A percentile compares a stretch with the other conserved stretches of the same genome.
Conservation (phyloP, 371 early-diverging fungal genomes). For the Mucor velutinosus region DNA sequence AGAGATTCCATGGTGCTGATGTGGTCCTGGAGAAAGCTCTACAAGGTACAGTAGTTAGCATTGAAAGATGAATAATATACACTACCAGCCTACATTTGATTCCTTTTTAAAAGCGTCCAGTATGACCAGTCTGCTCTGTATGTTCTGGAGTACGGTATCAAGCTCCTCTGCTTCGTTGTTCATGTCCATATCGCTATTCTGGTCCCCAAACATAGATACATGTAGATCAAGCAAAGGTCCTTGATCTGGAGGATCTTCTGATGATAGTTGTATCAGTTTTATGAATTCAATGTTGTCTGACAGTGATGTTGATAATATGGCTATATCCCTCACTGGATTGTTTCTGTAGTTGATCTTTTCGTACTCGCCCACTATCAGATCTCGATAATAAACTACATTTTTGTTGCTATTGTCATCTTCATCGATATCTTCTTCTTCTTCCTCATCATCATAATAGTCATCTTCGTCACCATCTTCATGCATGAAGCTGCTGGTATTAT, state of each 20-base stretch:
- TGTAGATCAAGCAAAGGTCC: slow-evolving; percentile 39
- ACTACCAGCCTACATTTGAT: neutral
- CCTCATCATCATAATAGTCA: slow-evolving; percentile 4
- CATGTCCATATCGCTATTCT: slow-evolving; percentile 14
- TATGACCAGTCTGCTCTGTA: slow-evolving; percentile 6
- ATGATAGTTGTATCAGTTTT: slow-evolving; percentile 15
- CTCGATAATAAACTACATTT: neutral
- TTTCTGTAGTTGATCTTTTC: neutral
- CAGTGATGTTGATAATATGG: slow-evolving; percentile 1
- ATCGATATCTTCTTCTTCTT: neutral
- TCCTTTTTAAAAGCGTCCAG: slow-evolving; percentile 8
- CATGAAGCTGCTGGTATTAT: slow-evolving; percentile 3
- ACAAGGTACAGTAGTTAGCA: neutral
- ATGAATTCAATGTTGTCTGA: slow-evolving; percentile 22
- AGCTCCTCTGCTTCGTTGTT: slow-evolving; percentile 3
- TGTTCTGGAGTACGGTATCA: neutral
- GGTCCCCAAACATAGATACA: slow-evolving; percentile 35
- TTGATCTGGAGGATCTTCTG: neutral
- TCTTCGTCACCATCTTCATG: neutral
- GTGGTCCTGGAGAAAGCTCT: slow-evolving; percentile 21
- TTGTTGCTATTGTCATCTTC: neutral
- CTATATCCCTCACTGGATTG: slow-evolving; percentile 15
- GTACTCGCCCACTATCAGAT: slow-evolving; percentile 1
- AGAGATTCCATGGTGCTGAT: slow-evolving; percentile 7
- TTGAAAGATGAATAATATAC: neutral